Evolutionary conservation across 2,329 filamentous ascomycete genomes (phyloP).

Genomic region (Colletotrichum cereale): DNA sequence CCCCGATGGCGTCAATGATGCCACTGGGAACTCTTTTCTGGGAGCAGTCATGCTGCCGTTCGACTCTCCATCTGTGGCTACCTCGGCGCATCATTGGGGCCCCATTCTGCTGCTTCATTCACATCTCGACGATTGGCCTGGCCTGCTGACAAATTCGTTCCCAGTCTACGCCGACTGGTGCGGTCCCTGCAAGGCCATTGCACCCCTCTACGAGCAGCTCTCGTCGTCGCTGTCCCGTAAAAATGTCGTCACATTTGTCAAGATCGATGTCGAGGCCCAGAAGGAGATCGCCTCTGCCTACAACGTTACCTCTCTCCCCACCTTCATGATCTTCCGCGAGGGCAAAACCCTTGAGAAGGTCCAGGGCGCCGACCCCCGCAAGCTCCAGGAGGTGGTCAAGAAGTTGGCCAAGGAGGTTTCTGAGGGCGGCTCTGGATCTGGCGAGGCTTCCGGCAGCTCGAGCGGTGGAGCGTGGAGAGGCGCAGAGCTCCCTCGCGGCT

Average conservation of each 20-base stretch:
- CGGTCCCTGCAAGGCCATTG: constrained; percentile 85
- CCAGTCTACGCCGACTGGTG: constrained; percentile 92
- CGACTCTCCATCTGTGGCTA: too few species aligned
- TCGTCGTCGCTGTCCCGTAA: constrained; percentile 77
- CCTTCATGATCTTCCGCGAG: constrained; percentile 90
- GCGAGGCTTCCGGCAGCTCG: constrained; percentile 56
- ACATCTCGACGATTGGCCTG: constrained; percentile 1
- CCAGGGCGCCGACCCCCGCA: constrained; percentile 78
- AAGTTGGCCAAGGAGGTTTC: constrained; percentile 78
- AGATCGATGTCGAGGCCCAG: constrained; percentile 86
- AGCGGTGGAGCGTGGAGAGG: constrained; percentile 75
- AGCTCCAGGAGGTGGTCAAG: constrained; percentile 78
- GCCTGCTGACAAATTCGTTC: constrained; percentile 46
- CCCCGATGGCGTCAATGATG: constrained; percentile 12
- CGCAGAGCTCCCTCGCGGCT: constrained; percentile 81
- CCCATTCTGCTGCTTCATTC: not conserved
- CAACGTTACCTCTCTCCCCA: constrained; percentile 82
- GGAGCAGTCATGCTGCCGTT: not conserved
- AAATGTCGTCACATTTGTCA: constrained; percentile 83
- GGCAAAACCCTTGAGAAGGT: constrained; percentile 76
- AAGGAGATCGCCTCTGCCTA: constrained; percentile 80
- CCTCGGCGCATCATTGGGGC: too few species aligned
- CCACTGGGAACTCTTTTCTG: not conserved
- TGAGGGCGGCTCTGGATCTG: constrained; percentile 52
- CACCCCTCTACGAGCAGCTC: constrained; percentile 84